These are phyloP conservation scores for Penicillium aurantiogriseum DNA, from an alignment of 2,329 filamentous ascomycete genomes.

Conservation along the genomic window DNA sequence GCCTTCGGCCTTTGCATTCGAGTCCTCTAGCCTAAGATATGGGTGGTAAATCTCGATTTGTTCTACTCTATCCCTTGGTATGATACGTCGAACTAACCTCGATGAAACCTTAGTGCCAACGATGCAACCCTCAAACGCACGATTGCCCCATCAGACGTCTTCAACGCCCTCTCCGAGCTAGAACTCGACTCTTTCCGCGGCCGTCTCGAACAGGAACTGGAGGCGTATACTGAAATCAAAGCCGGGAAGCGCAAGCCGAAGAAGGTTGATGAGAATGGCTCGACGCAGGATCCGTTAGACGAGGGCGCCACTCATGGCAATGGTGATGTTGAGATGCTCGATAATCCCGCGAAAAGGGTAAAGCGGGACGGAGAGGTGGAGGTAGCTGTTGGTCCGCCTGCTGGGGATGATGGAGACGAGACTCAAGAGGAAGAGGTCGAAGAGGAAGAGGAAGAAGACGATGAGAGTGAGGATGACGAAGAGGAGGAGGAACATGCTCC, in stretches of 20 bases:
- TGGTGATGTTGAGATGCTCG: conserved; percentile 21
- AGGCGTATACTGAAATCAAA: conserved; percentile 46
- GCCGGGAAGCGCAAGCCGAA: conserved; percentile 48
- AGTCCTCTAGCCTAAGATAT: background rate
- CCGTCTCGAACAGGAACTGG: conserved; percentile 59
- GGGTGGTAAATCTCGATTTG: background rate
- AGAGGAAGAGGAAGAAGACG: conserved; percentile 24
- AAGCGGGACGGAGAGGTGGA: conserved; percentile 21
- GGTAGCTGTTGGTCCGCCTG: conserved; percentile 1
- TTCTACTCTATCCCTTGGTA: background rate
- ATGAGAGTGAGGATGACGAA: conserved; percentile 24
- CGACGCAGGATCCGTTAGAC: conserved; percentile 1
- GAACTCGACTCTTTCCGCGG: conserved; percentile 61
- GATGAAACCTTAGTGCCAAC: conserved; percentile 51
- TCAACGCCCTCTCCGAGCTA: conserved; percentile 59
- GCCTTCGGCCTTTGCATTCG: background rate
- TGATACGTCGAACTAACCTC: conserved; percentile 2
- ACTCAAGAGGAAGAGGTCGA: conserved; percentile 29
- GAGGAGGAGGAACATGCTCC: conserved; percentile 18
- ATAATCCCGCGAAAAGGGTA: conserved; percentile 26
- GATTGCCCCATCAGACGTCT: conserved; percentile 59
- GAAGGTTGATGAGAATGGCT: conserved; percentile 43
- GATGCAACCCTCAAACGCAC: conserved; percentile 63
- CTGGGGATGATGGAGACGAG: conserved; percentile 17
- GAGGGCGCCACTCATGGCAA: conserved; percentile 11